These are phyloP conservation scores for Ampelocalamus luodianensis DNA, from an alignment of 176 grass and related monocot species.

Conservation along the genomic window DNA sequence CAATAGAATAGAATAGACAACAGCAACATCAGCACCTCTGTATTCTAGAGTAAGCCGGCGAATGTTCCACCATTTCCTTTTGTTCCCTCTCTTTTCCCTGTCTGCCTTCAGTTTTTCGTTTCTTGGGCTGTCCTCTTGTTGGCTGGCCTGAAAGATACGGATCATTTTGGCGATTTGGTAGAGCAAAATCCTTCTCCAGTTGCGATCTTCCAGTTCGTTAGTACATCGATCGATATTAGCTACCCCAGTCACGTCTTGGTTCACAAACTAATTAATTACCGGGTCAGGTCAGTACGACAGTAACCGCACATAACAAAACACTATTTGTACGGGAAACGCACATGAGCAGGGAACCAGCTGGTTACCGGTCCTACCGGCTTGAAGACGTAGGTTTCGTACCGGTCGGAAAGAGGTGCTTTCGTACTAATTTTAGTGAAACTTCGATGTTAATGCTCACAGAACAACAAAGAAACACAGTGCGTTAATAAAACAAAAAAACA, in stretches of 20 bases:
- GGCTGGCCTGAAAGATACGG: slow-evolving; percentile 39
- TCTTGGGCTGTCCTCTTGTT: background rate
- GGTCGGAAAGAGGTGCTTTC: no score
- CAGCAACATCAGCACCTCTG: background rate
- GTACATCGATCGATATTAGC: no score
- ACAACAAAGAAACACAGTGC: no score
- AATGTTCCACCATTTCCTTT: slow-evolving; percentile 55
- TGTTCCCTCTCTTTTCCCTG: slow-evolving; percentile 28
- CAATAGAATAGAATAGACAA: slow-evolving; percentile 30
- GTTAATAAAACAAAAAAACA: no score
- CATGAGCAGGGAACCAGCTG: no score
- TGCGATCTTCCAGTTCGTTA: background rate
- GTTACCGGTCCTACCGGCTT: no score
- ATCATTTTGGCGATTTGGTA: slow-evolving; percentile 32
- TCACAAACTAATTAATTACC: background rate
- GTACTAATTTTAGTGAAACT: no score
- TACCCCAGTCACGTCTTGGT: background rate
- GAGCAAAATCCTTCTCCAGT: background rate
- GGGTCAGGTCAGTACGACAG: background rate
- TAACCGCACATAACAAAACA: background rate
- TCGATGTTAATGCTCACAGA: no score
- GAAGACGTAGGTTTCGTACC: no score
- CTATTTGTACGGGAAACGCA: no score
- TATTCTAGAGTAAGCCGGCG: background rate
- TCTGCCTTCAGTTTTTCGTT: background rate